phyloP scores from a whole-genome alignment of 2,329 filamentous ascomycete species.

The Lachnellula subtilissima region DNA sequence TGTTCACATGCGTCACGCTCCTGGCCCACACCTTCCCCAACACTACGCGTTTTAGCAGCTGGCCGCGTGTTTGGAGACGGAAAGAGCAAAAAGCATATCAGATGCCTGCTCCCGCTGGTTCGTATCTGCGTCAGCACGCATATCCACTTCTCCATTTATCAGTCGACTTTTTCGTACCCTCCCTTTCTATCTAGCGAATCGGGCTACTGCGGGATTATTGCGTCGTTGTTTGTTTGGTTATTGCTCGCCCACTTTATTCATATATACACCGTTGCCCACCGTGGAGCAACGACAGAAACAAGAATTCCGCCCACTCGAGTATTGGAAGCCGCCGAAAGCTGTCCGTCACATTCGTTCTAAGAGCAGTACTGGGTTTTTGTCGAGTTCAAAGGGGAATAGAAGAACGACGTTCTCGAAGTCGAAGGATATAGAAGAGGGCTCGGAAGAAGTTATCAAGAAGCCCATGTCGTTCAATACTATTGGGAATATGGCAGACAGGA shows the following conservation, averaged over 20 bases:
- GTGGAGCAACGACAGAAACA: slow-evolving; percentile 10
- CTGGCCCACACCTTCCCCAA: not conserved
- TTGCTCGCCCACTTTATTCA: not conserved
- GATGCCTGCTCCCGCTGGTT: not conserved
- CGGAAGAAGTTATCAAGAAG: slow-evolving; percentile 7
- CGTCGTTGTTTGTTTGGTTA: no score
- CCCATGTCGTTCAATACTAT: slow-evolving; percentile 14
- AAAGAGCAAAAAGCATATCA: not conserved
- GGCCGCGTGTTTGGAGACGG: not conserved
- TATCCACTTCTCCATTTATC: not conserved
- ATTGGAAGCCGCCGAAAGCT: slow-evolving; percentile 24
- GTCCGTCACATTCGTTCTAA: slow-evolving; percentile 19
- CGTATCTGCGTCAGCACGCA: not conserved
- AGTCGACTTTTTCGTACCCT: not conserved
- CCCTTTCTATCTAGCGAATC: no score
- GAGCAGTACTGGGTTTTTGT: slow-evolving; percentile 12
- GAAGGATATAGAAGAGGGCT: slow-evolving; percentile 3
- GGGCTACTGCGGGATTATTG: no score
- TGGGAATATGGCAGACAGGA: slow-evolving; percentile 7
- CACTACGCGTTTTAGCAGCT: not conserved
- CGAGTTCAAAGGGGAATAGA: not conserved
- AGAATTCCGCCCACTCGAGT: slow-evolving; percentile 19
- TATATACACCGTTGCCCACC: slow-evolving; percentile 4
- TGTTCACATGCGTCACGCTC: not conserved
- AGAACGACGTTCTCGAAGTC: slow-evolving; percentile 9